Conservation (phyloP, 352 stramenopile genomes). For the Globisporangium takayamanum region DNA sequence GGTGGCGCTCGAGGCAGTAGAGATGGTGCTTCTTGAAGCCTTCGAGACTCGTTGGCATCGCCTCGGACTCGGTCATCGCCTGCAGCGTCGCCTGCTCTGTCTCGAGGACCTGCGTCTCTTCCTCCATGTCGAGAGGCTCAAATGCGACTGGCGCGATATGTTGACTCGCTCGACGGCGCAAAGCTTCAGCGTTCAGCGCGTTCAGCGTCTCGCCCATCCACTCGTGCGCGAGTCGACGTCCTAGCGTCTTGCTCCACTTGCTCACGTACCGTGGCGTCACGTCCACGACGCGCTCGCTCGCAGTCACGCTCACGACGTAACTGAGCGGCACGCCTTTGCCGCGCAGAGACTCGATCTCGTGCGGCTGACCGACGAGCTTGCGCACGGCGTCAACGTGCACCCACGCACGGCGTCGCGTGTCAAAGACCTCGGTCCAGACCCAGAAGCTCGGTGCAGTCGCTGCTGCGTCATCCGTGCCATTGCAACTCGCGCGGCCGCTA, state of each 20-base stretch:
- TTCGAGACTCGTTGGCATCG: slow-evolving; percentile 71
- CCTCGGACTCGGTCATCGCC: slow-evolving; percentile 27
- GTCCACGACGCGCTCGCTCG: slow-evolving; percentile 43
- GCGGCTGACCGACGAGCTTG: slow-evolving; percentile 37
- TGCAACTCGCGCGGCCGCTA: neutral
- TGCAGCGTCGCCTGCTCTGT: slow-evolving; percentile 42
- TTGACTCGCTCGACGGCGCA: neutral
- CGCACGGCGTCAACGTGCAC: slow-evolving; percentile 48
- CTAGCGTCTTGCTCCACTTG: slow-evolving; percentile 58
- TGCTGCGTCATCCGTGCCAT: slow-evolving; percentile 2
- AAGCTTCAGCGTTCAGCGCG: slow-evolving; percentile 24
- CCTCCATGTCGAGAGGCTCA: neutral
- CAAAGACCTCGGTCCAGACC: slow-evolving; percentile 66
- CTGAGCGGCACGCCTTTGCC: slow-evolving; percentile 43
- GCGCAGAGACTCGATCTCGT: slow-evolving; percentile 41
- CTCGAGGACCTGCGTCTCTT: slow-evolving; percentile 14
- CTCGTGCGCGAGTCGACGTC: slow-evolving; percentile 41
- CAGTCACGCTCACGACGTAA: slow-evolving; percentile 59
- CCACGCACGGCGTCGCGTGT: slow-evolving; percentile 43
- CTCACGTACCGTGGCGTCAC: slow-evolving; percentile 55
- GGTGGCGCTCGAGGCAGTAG: slow-evolving; percentile 73
- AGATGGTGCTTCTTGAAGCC: slow-evolving; percentile 73
- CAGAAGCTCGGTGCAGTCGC: slow-evolving; percentile 25
- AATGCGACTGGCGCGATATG: neutral
- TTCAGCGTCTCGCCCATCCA: slow-evolving; percentile 42